Evolutionary conservation across 257 asterid genomes (phyloP).

Genomic region (Cruciata laevipes): DNA sequence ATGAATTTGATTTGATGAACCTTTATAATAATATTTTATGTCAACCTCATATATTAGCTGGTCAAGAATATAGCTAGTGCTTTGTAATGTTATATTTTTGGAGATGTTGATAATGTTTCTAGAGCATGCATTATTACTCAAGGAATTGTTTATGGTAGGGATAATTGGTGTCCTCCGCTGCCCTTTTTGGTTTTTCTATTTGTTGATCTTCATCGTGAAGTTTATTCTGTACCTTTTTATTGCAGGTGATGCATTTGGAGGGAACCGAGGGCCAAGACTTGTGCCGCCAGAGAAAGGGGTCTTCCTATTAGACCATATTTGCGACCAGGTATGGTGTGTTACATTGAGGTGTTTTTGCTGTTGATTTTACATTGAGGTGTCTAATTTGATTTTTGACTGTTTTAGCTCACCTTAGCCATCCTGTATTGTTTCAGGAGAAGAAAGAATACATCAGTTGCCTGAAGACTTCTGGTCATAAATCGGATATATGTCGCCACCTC

Average conservation of each 20-base stretch:
- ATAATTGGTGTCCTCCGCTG: no score
- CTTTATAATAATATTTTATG: slow-evolving; percentile 4
- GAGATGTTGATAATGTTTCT: not conserved
- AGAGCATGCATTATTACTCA: not conserved
- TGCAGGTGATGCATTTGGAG: slow-evolving; percentile 93
- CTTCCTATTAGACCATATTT: slow-evolving; percentile 84
- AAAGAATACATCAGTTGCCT: slow-evolving; percentile 73
- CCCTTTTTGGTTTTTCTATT: not conserved
- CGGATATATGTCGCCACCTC: slow-evolving; percentile 70
- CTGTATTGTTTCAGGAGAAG: slow-evolving; percentile 65
- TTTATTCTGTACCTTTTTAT: not conserved
- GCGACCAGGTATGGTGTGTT: slow-evolving; percentile 54
- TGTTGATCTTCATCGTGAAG: not conserved
- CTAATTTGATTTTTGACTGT: not conserved
- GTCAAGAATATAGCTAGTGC: not conserved
- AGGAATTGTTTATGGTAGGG: not conserved
- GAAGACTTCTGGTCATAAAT: slow-evolving; percentile 64
- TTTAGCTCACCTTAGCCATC: not conserved
- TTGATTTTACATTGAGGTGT: not conserved
- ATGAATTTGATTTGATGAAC: not conserved
- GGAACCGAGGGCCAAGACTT: slow-evolving; percentile 89
- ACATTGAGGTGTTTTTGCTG: not conserved
- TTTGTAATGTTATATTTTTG: not conserved
- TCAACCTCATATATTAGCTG: not conserved
- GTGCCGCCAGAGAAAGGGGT: slow-evolving; percentile 97